phyloP scores from a whole-genome alignment of 139 green algal species.

The Dunaliella primolecta region DNA sequence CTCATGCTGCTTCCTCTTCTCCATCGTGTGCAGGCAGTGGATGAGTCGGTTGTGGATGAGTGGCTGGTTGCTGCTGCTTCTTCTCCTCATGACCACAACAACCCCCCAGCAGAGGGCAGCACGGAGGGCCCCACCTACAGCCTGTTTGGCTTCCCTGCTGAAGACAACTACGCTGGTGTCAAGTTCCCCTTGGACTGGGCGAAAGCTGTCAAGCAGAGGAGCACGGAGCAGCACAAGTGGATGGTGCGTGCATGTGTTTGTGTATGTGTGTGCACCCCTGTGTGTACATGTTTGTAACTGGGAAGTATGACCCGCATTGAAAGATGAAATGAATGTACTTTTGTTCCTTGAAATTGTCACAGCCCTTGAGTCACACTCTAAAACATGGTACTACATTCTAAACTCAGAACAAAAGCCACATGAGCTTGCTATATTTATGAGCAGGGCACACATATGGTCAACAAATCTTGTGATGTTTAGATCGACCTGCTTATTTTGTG shows the following conservation, averaged over 20 bases:
- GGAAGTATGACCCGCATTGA: no score
- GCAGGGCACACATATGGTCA: no score
- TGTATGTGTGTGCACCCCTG: neutral
- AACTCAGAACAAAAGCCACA: no score
- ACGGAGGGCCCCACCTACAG: constrained; percentile 29
- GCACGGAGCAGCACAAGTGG: constrained; percentile 34
- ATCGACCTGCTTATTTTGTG: no score
- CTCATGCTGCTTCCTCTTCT: no score
- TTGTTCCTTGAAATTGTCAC: no score
- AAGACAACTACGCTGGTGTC: constrained; percentile 73
- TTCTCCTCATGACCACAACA: neutral
- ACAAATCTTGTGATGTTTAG: no score
- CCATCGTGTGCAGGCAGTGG: constrained; percentile 12
- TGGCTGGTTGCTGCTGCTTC: neutral
- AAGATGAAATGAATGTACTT: no score
- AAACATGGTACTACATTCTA: no score
- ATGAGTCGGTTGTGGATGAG: neutral
- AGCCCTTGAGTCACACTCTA: no score
- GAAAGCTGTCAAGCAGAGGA: constrained; percentile 45
- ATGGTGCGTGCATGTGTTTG: constrained; percentile 13
- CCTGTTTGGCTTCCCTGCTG: constrained; percentile 71
- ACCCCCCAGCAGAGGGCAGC: constrained; percentile 12
- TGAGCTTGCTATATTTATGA: no score
- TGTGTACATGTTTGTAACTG: neutral
- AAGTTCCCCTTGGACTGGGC: constrained; percentile 72